A percentile compares a stretch with the other conserved stretches of the same genome.
Conservation (phyloP, 2,329 filamentous ascomycete species). For the Didymella pomorum region DNA sequence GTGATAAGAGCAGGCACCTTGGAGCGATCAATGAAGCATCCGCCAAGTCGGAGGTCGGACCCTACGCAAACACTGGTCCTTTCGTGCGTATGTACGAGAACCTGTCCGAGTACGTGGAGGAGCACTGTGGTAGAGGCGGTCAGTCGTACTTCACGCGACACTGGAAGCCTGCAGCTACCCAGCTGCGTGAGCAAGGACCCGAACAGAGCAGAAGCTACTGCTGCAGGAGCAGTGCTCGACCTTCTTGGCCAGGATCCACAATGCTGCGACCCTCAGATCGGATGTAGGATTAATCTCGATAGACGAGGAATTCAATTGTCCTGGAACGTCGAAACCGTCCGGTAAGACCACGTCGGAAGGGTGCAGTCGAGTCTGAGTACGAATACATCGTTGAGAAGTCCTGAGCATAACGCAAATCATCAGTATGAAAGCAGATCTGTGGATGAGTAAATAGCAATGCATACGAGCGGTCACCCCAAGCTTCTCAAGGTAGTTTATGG, state of each 20-base stretch:
- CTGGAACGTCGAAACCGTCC: neutral
- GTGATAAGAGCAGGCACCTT: constrained; percentile 17
- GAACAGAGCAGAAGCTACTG: constrained; percentile 54
- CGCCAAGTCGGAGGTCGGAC: neutral
- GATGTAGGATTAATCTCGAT: constrained; percentile 1
- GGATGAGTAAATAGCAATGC: too few species aligned
- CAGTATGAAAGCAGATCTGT: too few species aligned
- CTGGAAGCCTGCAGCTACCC: constrained; percentile 51
- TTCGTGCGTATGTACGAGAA: constrained; percentile 55
- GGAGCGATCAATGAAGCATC: constrained; percentile 26
- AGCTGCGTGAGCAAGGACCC: constrained; percentile 49
- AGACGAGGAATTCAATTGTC: neutral
- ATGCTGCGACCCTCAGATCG: neutral
- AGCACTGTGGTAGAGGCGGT: constrained; percentile 30
- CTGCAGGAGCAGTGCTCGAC: neutral
- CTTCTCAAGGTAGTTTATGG: too few species aligned
- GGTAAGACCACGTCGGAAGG: neutral
- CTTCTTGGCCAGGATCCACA: neutral
- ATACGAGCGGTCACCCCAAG: too few species aligned
- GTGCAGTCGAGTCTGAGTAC: neutral
- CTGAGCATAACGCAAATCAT: too few species aligned
- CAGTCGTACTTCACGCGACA: constrained; percentile 51
- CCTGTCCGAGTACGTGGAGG: constrained; percentile 52
- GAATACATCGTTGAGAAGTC: too few species aligned
- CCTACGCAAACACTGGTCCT: constrained; percentile 43